phyloP scores from a whole-genome alignment of 306 rosid genomes.

The Sechiopsis laciniata region DNA sequence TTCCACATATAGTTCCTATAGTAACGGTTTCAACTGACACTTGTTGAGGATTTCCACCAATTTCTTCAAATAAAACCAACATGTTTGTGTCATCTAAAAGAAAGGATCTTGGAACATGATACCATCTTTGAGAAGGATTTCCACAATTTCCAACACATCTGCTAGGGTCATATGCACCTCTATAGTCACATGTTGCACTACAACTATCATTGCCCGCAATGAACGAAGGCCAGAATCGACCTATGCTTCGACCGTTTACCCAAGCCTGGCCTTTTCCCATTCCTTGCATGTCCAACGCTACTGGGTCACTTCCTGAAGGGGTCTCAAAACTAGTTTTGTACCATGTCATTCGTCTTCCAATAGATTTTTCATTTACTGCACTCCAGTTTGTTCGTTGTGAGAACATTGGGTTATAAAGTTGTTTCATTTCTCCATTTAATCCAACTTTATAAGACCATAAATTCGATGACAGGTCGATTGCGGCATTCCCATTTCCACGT shows the following conservation, averaged over 20 bases:
- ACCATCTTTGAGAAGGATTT: constrained; percentile 45
- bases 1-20: constrained; percentile 30
- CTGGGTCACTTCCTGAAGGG: neutral
- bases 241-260: neutral
- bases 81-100: constrained; percentile 28
- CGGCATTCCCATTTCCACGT: neutral
- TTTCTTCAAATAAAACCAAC: constrained; percentile 44
- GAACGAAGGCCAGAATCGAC: constrained; percentile 33
- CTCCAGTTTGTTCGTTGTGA: constrained; percentile 26
- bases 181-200: constrained; percentile 42
- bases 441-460: constrained; percentile 41
- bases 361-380: neutral
- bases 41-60: constrained; percentile 38
- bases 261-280: constrained; percentile 2
- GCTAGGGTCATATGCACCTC: constrained; percentile 27
- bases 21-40: constrained; percentile 34
- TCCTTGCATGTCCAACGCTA: neutral
- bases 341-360: constrained; percentile 10
- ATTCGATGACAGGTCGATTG: neutral
- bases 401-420: constrained; percentile 8
- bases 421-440: constrained; percentile 35
- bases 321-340: constrained; percentile 19
- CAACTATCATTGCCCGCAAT: constrained; percentile 30
- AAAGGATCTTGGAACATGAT: constrained; percentile 44
- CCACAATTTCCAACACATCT: constrained; percentile 51